Evolutionary conservation across 257 asterid genomes (phyloP).

Genomic region (Jacaranda mimosifolia): DNA sequence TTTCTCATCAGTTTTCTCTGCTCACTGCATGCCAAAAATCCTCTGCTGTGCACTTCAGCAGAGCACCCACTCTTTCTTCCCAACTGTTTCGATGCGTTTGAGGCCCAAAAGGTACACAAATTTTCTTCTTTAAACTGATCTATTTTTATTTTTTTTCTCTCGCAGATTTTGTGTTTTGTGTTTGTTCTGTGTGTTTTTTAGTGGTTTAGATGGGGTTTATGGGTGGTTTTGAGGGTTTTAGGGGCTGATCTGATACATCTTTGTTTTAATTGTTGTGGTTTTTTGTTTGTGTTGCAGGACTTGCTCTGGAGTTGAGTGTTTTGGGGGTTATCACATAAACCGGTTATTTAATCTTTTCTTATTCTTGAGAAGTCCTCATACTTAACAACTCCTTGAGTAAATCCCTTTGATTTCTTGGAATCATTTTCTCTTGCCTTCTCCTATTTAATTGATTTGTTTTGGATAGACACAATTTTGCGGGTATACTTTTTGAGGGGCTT

Average conservation of each 20-base stretch:
- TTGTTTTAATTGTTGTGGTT: neutral
- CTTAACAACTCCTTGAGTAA: slow-evolving; percentile 36
- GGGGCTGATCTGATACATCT: slow-evolving; percentile 48
- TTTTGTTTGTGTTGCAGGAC: slow-evolving; percentile 68
- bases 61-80: slow-evolving; percentile 52
- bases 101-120: slow-evolving; percentile 83
- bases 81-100: slow-evolving; percentile 97
- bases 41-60: slow-evolving; percentile 77
- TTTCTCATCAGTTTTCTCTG: slow-evolving; percentile 42
- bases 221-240: slow-evolving; percentile 36
- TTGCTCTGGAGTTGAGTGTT: slow-evolving; percentile 91
- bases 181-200: neutral
- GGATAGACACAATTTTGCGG: slow-evolving; percentile 44
- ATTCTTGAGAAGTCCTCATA: slow-evolving; percentile 75
- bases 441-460: slow-evolving; percentile 29
- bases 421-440: neutral
- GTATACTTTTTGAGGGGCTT: slow-evolving; percentile 54
- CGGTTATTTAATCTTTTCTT: slow-evolving; percentile 65
- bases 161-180: neutral
- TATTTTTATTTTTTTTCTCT: slow-evolving; percentile 35
- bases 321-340: slow-evolving; percentile 95
- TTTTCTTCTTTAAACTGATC: slow-evolving; percentile 42
- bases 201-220: slow-evolving; percentile 12
- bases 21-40: slow-evolving; percentile 52
- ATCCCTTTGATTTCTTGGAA: slow-evolving; percentile 12